Base-by-base conservation (phyloP, 352 stramenopile species). In the Pythium oligandrum region DNA sequence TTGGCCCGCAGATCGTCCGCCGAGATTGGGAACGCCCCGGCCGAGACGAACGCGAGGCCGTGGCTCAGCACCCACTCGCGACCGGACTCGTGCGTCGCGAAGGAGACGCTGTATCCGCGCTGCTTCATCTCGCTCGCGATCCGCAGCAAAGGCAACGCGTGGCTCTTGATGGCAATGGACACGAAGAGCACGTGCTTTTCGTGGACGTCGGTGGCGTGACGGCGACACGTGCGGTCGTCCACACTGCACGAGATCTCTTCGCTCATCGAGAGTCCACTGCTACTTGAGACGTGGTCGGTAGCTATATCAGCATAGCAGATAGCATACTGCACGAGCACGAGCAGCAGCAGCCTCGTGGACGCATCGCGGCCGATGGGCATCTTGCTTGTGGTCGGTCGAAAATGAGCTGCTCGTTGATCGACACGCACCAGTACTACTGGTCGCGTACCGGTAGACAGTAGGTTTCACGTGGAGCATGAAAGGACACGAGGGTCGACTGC, bases 1-100 rank as follows among this genome's bases (percentile, higher is more conserved):
- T 88, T 88, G 42, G 66, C 66, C 1, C 79, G 68, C 42, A 94
- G 53, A 40, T 88, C 80, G 53, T 90, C 73, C 35, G 76, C 71
- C 3, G 82, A 88, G 43, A 92, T 80, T 4, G 84, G 84, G 57
- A 92, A 91, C 2, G 58, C 46, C 4, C 84, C 84, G 1, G 82
- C 80, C 0, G 84, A 94, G 4, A 94, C 39, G 57, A 94, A 93
- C 2, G 70, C 68, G 9, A 90, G 44, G 5, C 61, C 63, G 52
- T 80, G 78, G 49, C 63, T 67, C 31, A 62, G 50, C 34, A 78
- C 79, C 82, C 83, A 93, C 34, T 93, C 81, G 12, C 74, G 66
- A 7, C 82, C 83, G 0, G 82, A 90, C 62, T 93, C 82, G 51
- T 95, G 83, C 10, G 83, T 93, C 5, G 85, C 85, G 50, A 95